Base-by-base conservation (phyloP, 371 early-diverging fungal genomes). In the Mucor racemosus region DNA sequence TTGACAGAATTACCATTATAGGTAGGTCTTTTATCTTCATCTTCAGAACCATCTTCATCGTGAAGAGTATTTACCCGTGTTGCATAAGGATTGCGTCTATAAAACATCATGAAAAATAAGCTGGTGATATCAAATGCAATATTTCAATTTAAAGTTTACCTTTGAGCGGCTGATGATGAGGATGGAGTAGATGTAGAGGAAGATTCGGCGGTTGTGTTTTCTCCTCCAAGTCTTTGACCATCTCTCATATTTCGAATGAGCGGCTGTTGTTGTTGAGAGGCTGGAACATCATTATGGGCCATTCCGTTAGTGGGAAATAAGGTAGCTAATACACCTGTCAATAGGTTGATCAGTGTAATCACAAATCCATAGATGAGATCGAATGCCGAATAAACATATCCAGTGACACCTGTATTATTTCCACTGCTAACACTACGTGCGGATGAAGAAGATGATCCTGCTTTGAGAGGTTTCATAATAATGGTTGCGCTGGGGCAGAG, bases 401-500 rank as follows among this genome's bases (percentile, higher is more conserved):
- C 64, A 8, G 74, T 71, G 21, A 76, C 68, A 15, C 72, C 67
- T 68, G 15, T 67, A 60, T 64, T 5, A 11, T 69, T 70, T 14
- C 56, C 34, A 9, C 71, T 70, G 19, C 35, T 26, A n/a, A n/a
- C 17, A 53, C 53, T 53, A 21, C 53, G 53, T 13, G 14, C 31
- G 10, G 5, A 38, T 57, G 35, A 55, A 5, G 50, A 44, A 34
- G 44, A 58, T 5, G 48, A 39, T 11, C 21, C 19, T 4, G 58
- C 33, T 36, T 74, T 72, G 14, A 69, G 60, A 5, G 74, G 73
- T 66, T 85, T 87, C 78, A 87, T 77, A 4, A 87, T 84, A 13
- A 87, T 69, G 1, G 88, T 86, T 13, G 82, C 84, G 48, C 88
- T 87, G 5, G 88, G 88, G 26, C 81, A 82, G 3, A 87, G 73